Evolutionary conservation across 768 basidiomycete genomes (phyloP).

Genomic region (Kwoniella dendrophila): DNA sequence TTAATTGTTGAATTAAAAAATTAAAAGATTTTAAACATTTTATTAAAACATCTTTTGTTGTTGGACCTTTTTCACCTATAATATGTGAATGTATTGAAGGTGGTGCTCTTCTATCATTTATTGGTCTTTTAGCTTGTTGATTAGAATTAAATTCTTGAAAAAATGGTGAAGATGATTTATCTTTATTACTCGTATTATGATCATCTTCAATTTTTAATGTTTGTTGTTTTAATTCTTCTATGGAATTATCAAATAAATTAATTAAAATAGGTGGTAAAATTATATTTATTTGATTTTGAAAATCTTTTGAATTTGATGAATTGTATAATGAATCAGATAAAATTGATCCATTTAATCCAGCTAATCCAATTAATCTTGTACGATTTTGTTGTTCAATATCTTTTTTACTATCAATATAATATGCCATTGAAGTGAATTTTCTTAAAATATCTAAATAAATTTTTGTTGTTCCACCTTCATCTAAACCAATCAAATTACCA

Average conservation of each 20-base stretch:
- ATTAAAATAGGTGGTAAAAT: constrained; percentile 73
- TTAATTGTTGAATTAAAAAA: constrained; percentile 72
- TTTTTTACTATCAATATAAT: constrained; percentile 56
- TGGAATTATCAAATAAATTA: constrained; percentile 61
- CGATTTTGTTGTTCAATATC: constrained; percentile 77
- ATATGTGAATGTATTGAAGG: constrained; percentile 86
- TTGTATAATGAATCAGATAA: constrained; percentile 83
- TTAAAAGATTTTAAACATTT: constrained; percentile 73
- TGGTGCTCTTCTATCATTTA: constrained; percentile 77
- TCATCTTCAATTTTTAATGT: too few relatives aligned
- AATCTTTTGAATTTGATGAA: constrained; percentile 70
- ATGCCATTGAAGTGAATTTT: constrained; percentile 68
- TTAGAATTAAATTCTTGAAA: constrained; percentile 82
- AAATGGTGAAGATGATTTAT: constrained; percentile 70
- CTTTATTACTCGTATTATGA: too few relatives aligned
- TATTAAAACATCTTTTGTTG: constrained; percentile 70
- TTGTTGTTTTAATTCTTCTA: constrained; percentile 69
- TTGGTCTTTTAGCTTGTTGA: constrained; percentile 70
- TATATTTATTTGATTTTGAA: constrained; percentile 69
- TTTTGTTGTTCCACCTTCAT: constrained; percentile 67
- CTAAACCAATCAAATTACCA: constrained; percentile 77
- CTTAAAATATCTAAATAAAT: constrained; percentile 71
- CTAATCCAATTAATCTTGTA: constrained; percentile 80
- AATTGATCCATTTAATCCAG: constrained; percentile 75
- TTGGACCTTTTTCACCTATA: constrained; percentile 84